Base-by-base conservation (phyloP, 2,329 filamentous ascomycete species). In the Clarireedia homoeocarpa region DNA sequence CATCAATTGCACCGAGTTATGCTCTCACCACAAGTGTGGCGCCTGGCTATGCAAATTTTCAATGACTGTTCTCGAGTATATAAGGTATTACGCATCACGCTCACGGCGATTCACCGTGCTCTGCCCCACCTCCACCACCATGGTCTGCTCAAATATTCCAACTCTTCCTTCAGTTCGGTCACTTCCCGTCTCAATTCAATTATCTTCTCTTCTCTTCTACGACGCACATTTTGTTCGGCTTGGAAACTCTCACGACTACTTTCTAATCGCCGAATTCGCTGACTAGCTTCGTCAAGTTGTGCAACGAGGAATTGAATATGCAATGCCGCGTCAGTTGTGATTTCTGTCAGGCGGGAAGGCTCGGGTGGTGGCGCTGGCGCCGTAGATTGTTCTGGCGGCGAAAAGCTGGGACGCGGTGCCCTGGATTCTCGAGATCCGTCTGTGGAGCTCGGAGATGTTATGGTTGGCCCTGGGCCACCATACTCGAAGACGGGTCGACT, bases 221-320 rank as follows among this genome's bases (percentile, higher is more conserved):
- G 1, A 3, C 47, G 15, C 6, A 20, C 39, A 42, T 42, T 42
- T 4, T 15, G 15, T 42, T 42, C 39, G 5, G 3, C 17, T 15
- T n/a, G 17, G 39, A 42, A 42, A 20, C 15, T 5, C 10, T 40
- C 23, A 48, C 12, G 36, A 6, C 26, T n/a, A 23, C 2, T 40
- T 20, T 38, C 23, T 17, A 26, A 24, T 10, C 6, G n/a, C 39
- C 23, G 44, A 54, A 45, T 24, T 17, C 44, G 9, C 14, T n/a
- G 15, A 20, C 23, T 49, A n/a, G 23, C 20, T 30, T 40, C 12
- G 6, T 44, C 44, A 9, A 54, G 51, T 9, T 6, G 42, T 23
- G 51, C 34, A 49, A 26, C 27, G 20, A 54, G 51, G 14, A 14
- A 40, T 48, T 54, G 51, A 12, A 54, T 54, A n/a, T 54, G 44